Percentiles rank a stretch among this genome's conserved stretches.
Evolutionary conservation across 139 green algal species (phyloP).

Genomic region (Tetraselmis striata): DNA sequence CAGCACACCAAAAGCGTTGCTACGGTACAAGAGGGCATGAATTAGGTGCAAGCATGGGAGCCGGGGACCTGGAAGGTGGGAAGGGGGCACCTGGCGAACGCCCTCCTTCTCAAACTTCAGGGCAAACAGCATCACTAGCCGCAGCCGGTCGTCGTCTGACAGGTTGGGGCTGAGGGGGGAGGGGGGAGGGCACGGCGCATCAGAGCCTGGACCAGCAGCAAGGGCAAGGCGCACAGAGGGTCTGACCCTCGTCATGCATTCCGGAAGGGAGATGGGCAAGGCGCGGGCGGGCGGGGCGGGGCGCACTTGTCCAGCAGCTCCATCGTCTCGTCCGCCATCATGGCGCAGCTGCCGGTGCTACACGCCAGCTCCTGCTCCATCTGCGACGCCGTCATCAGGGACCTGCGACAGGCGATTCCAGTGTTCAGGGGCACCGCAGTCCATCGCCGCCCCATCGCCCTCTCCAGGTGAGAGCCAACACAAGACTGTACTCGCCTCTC

Average conservation of each 20-base stretch:
- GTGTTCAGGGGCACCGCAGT: no score
- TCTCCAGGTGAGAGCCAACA: no score
- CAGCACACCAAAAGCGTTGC: no score
- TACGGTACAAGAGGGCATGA: no score
- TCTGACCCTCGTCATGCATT: no score
- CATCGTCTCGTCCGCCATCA: conserved; percentile 28
- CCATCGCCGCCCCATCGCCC: no score
- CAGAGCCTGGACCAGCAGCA: no score
- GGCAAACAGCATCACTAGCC: conserved; percentile 79
- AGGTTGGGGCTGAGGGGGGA: conserved; percentile 21
- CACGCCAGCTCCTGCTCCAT: conserved; percentile 89
- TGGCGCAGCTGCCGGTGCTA: conserved; percentile 2
- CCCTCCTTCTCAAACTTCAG: conserved; percentile 86
- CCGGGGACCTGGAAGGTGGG: neutral
- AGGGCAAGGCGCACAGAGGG: no score
- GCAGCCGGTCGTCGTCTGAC: conserved; percentile 45
- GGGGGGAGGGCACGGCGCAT: neutral
- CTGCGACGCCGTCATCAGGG: conserved; percentile 42
- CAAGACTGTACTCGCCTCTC: no score
- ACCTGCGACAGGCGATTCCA: neutral
- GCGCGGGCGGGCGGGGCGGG: neutral
- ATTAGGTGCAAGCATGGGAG: neutral
- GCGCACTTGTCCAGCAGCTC: conserved; percentile 26
- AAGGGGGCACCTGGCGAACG: neutral
- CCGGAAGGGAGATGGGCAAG: neutral